Percentiles rank a stretch among this genome's conserved stretches.
Conservation (phyloP, 2,329 filamentous ascomycete genomes). For the Curvularia hawaiiensis region DNA sequence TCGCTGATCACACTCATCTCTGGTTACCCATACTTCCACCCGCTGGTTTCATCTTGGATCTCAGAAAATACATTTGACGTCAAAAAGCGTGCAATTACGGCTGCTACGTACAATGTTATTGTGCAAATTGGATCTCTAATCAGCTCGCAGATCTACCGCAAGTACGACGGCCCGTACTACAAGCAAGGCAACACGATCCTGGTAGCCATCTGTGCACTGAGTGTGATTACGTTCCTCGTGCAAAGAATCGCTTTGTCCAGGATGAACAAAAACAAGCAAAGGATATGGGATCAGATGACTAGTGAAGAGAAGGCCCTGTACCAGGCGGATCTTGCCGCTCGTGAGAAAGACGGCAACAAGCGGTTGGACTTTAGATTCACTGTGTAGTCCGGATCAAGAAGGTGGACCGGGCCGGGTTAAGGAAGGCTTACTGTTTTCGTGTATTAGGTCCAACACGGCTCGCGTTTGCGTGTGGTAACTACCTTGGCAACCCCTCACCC, state of each 20-base stretch:
- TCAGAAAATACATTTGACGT: constrained; percentile 68
- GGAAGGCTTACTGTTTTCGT: constrained; percentile 1
- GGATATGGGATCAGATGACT: constrained; percentile 56
- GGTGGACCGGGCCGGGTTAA: background rate
- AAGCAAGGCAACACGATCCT: constrained; percentile 59
- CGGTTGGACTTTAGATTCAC: constrained; percentile 49
- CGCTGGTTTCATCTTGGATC: constrained; percentile 65
- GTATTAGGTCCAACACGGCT: background rate
- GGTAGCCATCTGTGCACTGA: constrained; percentile 56
- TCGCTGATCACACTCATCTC: constrained; percentile 47
- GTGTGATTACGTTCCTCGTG: constrained; percentile 57
- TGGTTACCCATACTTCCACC: constrained; percentile 55
- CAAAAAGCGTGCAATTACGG: constrained; percentile 65
- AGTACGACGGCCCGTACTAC: constrained; percentile 61
- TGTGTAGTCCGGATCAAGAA: constrained; percentile 12
- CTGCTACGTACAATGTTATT: constrained; percentile 65
- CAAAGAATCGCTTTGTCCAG: constrained; percentile 49
- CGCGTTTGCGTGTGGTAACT: background rate
- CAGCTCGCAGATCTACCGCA: constrained; percentile 55
- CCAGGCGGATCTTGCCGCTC: constrained; percentile 44
- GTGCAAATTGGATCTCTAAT: constrained; percentile 50
- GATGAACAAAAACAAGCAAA: constrained; percentile 47
- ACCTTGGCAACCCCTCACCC: background rate
- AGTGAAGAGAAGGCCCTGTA: constrained; percentile 57
- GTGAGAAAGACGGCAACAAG: constrained; percentile 46